Evolutionary conservation across 2,329 filamentous ascomycete genomes (phyloP).

Genomic region (Hymenoscyphus fructigenus): DNA sequence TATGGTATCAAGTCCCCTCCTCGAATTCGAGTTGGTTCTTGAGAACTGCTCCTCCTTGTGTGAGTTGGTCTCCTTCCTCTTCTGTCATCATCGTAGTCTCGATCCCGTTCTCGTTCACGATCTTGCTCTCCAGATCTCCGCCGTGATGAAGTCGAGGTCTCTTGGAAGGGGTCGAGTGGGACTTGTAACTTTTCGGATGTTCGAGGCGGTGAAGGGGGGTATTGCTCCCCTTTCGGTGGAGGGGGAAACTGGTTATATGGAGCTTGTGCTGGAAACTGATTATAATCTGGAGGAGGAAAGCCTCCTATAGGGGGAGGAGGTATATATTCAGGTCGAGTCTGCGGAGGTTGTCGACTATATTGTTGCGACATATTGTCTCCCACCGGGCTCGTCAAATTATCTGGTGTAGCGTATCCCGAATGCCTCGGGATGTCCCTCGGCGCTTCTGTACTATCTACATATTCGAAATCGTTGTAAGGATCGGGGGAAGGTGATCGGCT

Average conservation of each 20-base stretch:
- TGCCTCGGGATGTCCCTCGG: slow-evolving; percentile 8
- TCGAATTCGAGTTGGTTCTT: not conserved
- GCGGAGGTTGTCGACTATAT: slow-evolving; percentile 10
- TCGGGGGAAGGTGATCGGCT: not conserved
- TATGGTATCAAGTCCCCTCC: not conserved
- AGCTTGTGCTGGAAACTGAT: not conserved
- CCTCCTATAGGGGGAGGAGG: slow-evolving; percentile 10
- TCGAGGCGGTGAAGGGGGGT: slow-evolving; percentile 2
- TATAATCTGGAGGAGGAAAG: not conserved
- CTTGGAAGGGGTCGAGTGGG: not conserved
- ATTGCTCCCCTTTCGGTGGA: not conserved
- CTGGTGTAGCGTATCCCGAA: not conserved
- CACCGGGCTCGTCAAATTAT: not conserved
- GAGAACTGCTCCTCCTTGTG: slow-evolving; percentile 10
- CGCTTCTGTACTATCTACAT: not conserved
- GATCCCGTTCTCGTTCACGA: not conserved
- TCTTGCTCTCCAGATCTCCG: not conserved
- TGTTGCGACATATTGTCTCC: slow-evolving; percentile 7
- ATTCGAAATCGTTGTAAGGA: slow-evolving; percentile 8
- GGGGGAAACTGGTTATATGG: slow-evolving; percentile 3
- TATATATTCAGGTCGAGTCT: slow-evolving; percentile 11
- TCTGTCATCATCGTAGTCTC: not conserved
- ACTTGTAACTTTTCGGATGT: slow-evolving; percentile 1
- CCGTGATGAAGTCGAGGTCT: not conserved
- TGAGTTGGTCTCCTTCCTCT: not conserved